Evolutionary conservation across 2,329 filamentous ascomycete genomes (phyloP).

Genomic region (Aspergillus neotritici): DNA sequence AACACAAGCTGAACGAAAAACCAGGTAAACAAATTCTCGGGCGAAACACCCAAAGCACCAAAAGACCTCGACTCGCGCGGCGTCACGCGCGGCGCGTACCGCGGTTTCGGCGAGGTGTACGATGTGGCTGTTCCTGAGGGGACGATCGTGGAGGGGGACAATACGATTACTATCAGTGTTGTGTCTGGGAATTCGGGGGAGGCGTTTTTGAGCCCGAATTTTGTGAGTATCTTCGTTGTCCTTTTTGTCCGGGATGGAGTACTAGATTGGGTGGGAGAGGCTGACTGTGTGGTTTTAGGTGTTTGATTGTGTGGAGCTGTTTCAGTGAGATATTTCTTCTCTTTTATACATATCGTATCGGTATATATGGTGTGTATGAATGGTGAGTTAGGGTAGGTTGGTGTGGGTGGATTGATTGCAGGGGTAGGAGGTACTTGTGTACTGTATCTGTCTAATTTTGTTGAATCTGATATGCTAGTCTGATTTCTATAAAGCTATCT

Average conservation of each 20-base stretch:
- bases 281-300: constrained; percentile 13
- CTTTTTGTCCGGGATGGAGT: neutral
- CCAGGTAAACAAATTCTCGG: constrained; percentile 51
- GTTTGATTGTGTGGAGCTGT: constrained; percentile 28
- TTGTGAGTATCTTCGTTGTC: constrained; percentile 22
- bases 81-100: constrained; percentile 60
- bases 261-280: too few relatives aligned
- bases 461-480: too few relatives aligned
- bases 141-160: constrained; percentile 54
- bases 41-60: constrained; percentile 48
- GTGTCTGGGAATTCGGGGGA: constrained; percentile 55
- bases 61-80: constrained; percentile 60
- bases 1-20: neutral
- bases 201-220: constrained; percentile 54
- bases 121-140: constrained; percentile 56
- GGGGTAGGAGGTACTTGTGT: too few relatives aligned
- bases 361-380: neutral
- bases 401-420: too few relatives aligned
- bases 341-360: too few relatives aligned
- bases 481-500: too few relatives aligned
- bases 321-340: constrained; percentile 17
- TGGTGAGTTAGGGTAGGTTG: neutral
- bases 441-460: too few relatives aligned
- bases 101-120: constrained; percentile 60
- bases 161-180: constrained; percentile 58